These are phyloP conservation scores for Trametes polyzona DNA, from an alignment of 1,284 basidiomycete species.

Conservation along the genomic window DNA sequence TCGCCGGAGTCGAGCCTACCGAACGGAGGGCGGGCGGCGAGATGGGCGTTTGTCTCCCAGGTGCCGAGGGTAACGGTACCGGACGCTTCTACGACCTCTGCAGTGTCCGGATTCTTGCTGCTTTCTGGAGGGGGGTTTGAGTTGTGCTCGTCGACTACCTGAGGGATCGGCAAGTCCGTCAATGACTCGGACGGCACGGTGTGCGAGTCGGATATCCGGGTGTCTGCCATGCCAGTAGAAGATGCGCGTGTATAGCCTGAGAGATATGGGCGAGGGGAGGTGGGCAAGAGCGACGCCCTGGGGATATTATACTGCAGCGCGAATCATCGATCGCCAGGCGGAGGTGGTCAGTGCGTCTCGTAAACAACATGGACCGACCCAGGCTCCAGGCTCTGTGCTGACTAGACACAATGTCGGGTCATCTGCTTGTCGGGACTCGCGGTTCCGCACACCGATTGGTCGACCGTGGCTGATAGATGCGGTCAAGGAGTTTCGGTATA, in stretches of 20 bases:
- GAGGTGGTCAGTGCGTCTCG: neutral
- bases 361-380: neutral
- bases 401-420: neutral
- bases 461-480: conserved; percentile 4
- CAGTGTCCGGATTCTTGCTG: neutral
- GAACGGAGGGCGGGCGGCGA: conserved; percentile 12
- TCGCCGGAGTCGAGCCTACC: conserved; percentile 8
- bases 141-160: neutral
- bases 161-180: neutral
- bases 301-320: neutral
- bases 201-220: neutral
- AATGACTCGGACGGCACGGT: neutral
- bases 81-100: conserved; percentile 3
- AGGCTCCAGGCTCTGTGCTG: neutral
- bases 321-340: too few relatives aligned
- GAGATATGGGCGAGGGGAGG: neutral
- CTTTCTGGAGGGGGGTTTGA: neutral
- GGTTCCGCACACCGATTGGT: neutral
- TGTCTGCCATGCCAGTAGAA: neutral
- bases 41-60: neutral
- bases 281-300: too few relatives aligned
- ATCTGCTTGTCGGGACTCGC: neutral
- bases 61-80: neutral
- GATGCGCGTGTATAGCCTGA: neutral
- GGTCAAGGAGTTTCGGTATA: neutral